These are phyloP conservation scores for Medicago ruthenica DNA, from an alignment of 306 rosid species.

Conservation along the genomic window DNA sequence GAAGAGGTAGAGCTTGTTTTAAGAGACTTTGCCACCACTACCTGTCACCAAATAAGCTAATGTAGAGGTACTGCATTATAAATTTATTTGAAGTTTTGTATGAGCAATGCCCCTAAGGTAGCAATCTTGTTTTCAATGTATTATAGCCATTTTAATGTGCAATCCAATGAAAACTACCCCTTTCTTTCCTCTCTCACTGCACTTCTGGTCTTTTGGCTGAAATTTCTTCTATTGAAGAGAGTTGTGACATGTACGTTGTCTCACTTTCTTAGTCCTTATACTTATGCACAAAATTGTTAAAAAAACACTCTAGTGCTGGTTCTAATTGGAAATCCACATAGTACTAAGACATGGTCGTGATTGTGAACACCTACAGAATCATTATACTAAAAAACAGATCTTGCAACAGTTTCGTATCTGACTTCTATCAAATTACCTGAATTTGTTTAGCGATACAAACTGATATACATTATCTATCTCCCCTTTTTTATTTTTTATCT, in stretches of 20 bases:
- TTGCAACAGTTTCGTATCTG: neutral
- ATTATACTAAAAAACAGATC: neutral
- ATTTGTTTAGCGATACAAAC: too few species aligned
- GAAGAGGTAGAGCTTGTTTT: slow-evolving; percentile 79
- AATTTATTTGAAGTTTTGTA: slow-evolving; percentile 25
- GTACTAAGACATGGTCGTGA: too few species aligned
- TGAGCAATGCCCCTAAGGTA: slow-evolving; percentile 2
- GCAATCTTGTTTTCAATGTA: slow-evolving; percentile 24
- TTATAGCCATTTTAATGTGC: slow-evolving; percentile 14
- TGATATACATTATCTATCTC: too few species aligned
- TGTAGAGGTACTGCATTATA: slow-evolving; percentile 27
- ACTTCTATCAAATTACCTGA: too few species aligned
- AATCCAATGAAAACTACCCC: neutral
- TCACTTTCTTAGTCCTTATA: neutral
- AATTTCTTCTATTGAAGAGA: neutral
- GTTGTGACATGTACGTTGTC: neutral
- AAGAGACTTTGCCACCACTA: slow-evolving; percentile 63
- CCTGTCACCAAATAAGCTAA: slow-evolving; percentile 43
- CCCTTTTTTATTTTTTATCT: too few species aligned
- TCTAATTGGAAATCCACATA: too few species aligned
- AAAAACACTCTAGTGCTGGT: neutral
- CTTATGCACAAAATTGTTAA: too few species aligned
- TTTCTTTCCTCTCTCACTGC: neutral
- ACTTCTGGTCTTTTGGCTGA: neutral
- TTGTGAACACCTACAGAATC: neutral